A percentile compares a stretch with the other conserved stretches of the same genome.
phyloP scores from a whole-genome alignment of 805 yeast species.

The Metschnikowia vanudenii region DNA sequence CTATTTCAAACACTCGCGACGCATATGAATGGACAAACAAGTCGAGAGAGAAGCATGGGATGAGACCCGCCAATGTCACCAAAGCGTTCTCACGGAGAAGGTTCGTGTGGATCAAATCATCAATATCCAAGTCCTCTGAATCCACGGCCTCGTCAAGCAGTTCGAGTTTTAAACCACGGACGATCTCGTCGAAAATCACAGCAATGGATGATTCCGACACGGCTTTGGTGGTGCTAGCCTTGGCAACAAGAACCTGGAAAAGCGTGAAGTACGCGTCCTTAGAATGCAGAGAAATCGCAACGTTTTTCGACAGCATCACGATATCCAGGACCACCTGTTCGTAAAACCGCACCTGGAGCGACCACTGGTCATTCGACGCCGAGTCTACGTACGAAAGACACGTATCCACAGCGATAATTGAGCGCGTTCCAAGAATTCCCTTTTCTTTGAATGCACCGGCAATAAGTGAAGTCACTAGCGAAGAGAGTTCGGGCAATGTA shows the following conservation, averaged over 20 bases:
- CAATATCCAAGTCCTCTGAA: constrained; percentile 43
- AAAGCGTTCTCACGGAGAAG: constrained; percentile 53
- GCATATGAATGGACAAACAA: constrained; percentile 7
- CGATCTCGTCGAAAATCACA: constrained; percentile 6
- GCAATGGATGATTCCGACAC: constrained; percentile 6
- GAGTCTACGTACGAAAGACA: constrained; percentile 9
- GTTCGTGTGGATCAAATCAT: constrained; percentile 41
- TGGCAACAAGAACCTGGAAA: constrained; percentile 13
- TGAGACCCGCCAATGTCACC: constrained; percentile 37
- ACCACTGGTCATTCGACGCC: constrained; percentile 9
- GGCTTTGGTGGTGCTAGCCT: constrained; percentile 4
- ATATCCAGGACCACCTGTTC: constrained; percentile 10
- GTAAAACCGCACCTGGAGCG: constrained; percentile 8
- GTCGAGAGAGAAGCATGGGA: constrained; percentile 20
- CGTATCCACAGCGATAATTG: constrained; percentile 47
- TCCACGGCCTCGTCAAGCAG: constrained; percentile 9
- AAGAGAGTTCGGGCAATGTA: constrained; percentile 33
- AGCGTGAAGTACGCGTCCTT: constrained; percentile 10
- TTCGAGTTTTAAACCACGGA: constrained; percentile 8
- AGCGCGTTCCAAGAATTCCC: constrained; percentile 49
- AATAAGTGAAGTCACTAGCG: constrained; percentile 30
- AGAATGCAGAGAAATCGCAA: neutral
- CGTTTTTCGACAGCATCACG: neutral
- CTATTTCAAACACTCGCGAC: constrained; percentile 17
- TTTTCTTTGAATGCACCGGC: constrained; percentile 37